These are phyloP conservation scores for Suhomyces kilbournensis DNA, from an alignment of 805 yeast species.

Conservation along the genomic window DNA sequence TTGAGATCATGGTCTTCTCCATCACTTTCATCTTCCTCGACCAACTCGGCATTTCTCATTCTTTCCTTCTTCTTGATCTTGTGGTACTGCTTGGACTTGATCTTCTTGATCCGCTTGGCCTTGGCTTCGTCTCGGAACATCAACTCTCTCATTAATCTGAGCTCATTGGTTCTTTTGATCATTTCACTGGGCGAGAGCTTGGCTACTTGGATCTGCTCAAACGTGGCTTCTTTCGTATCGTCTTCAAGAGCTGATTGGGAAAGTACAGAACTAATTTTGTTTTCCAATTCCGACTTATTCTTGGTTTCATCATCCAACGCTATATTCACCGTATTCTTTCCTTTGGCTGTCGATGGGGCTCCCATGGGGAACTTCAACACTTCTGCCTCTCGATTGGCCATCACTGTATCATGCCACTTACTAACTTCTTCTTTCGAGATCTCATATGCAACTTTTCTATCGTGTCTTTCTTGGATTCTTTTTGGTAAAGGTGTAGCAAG, in stretches of 20 bases:
- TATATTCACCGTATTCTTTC: background rate
- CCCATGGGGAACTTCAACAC: conserved; percentile 75
- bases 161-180: conserved; percentile 70
- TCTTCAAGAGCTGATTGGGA: conserved; percentile 64
- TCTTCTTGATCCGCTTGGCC: conserved; percentile 89
- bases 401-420: conserved; percentile 85
- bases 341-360: conserved; percentile 25
- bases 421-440: conserved; percentile 81
- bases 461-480: conserved; percentile 80
- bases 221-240: conserved; percentile 74
- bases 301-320: conserved; percentile 27
- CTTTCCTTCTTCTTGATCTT: conserved; percentile 84
- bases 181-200: conserved; percentile 79
- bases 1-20: conserved; percentile 64
- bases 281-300: conserved; percentile 58
- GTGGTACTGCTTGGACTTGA: conserved; percentile 87
- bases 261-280: conserved; percentile 58
- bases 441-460: conserved; percentile 86
- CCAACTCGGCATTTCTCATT: conserved; percentile 62
- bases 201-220: conserved; percentile 83
- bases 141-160: conserved; percentile 88
- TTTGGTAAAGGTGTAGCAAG: conserved; percentile 80
- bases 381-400: conserved; percentile 78
- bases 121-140: conserved; percentile 94
- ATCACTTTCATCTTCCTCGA: conserved; percentile 54